Evolutionary conservation across 2,329 filamentous ascomycete genomes (phyloP), one percentile per base, ranked within the genome.

Genomic region (Hyphodiscus sp.): DNA sequence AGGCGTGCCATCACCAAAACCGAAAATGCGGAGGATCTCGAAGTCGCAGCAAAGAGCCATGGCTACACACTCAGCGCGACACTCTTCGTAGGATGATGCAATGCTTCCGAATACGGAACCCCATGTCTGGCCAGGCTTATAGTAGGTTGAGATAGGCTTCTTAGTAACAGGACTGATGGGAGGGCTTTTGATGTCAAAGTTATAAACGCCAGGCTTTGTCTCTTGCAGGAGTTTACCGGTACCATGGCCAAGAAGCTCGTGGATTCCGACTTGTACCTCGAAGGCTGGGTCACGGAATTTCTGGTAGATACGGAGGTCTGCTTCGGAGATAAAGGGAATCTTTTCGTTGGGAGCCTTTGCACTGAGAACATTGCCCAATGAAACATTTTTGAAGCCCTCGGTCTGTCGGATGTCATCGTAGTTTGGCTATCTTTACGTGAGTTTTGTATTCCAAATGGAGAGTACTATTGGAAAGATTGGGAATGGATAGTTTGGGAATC

Each of bases 81-180:
- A 97, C 71, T 97, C 92, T 71, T 97, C 92, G 66, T 96, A 96
- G 16, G 86, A 89, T 2, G 87, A 89, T 41, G 91, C 90, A 59
- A 95, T 82, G 56, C 87, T 82, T 23, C 91, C 91, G 66, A 97
- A 97, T 0, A 96, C 89, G 5, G 86, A 90, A 52, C 89, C 88
- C 91, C 91, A 97, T 0, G 92, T 97, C 71, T 96, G 89, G 2
- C 91, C 91, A 2, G 90, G 90, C 71, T 94, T 95, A 75, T 97
- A 97, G 85, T 87, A 96, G 1, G 86, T 89, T 1, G 80, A 81
- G 47, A 96, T 77, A 1, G 88, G 87, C 70, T 92, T 86, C 56
- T 82, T 78, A 5, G 83, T 89, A 42, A 96, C 71, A 0, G 91
- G 92, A 65, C 83, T 95, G 49, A 89, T 73, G 0, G 92, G 92